These are phyloP conservation scores for Austropuccinia psidii DNA, from an alignment of 1,284 basidiomycete genomes.

Conservation along the genomic window DNA sequence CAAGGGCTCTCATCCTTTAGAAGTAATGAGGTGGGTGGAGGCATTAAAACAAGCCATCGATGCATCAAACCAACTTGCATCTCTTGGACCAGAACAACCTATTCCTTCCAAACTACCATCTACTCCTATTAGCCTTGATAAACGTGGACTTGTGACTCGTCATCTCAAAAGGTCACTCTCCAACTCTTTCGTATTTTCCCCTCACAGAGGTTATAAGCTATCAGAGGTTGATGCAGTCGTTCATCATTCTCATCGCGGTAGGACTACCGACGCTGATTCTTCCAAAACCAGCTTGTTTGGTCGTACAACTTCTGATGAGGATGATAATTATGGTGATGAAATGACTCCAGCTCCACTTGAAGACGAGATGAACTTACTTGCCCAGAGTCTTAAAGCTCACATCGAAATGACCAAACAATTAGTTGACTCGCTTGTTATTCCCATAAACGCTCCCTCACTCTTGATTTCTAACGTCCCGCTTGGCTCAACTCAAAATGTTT, in stretches of 20 bases:
- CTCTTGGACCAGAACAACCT: not conserved
- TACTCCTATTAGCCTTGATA: not conserved
- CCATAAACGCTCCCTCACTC: constrained; percentile 42
- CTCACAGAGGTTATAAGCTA: not conserved
- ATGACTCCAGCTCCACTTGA: constrained; percentile 53
- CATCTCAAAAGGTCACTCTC: not conserved
- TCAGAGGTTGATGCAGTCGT: not conserved
- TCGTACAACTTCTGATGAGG: constrained; percentile 15
- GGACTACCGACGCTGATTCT: constrained; percentile 3
- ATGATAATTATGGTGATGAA: constrained; percentile 36
- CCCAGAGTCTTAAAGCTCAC: constrained; percentile 67
- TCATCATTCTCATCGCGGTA: not conserved
- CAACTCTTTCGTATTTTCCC: not conserved
- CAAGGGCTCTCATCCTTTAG: constrained; percentile 79
- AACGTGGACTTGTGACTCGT: not conserved
- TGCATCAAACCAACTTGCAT: not conserved
- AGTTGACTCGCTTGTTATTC: constrained; percentile 53
- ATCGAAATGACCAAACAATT: constrained; percentile 68
- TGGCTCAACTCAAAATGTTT: constrained; percentile 36
- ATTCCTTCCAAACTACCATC: not conserved
- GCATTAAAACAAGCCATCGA: constrained; percentile 67
- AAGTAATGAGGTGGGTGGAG: constrained; percentile 78
- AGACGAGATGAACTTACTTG: constrained; percentile 62
- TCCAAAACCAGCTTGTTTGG: constrained; percentile 9
- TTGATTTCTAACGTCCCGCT: constrained; percentile 12